Conservation (phyloP, 176 grass and related monocot species). For the Thalia dealbata region DNA sequence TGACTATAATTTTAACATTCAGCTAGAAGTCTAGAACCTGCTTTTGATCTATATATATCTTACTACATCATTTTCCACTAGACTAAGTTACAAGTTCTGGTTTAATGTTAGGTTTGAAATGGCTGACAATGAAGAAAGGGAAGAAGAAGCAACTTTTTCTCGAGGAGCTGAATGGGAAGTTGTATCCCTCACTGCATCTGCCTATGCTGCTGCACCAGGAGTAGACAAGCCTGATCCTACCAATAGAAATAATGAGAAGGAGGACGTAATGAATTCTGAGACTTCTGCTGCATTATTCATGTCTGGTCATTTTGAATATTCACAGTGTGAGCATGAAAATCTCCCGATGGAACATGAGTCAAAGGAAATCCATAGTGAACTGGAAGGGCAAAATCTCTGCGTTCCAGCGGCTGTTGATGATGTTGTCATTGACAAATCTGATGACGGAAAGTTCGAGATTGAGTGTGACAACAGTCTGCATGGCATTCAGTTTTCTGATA, state of each 20-base stretch:
- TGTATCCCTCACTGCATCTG: slow-evolving; percentile 62
- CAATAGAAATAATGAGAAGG: slow-evolving; percentile 35
- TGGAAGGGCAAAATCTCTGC: slow-evolving; percentile 10
- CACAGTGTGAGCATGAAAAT: slow-evolving; percentile 29
- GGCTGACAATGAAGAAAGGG: slow-evolving; percentile 22
- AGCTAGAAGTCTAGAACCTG: background rate
- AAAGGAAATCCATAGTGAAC: slow-evolving; percentile 26
- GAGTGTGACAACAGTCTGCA: slow-evolving; percentile 22
- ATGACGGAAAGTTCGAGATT: slow-evolving; percentile 14
- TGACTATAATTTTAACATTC: background rate
- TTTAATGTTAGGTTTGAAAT: slow-evolving; percentile 9
- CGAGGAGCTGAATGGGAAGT: slow-evolving; percentile 58
- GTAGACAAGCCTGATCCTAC: slow-evolving; percentile 5
- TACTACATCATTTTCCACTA: background rate
- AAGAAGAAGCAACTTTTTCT: background rate
- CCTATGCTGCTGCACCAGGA: slow-evolving; percentile 32
- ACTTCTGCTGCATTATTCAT: slow-evolving; percentile 43
- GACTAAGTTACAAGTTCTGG: background rate
- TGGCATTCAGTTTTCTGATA: slow-evolving; percentile 21
- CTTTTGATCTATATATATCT: background rate
- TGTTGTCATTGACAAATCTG: background rate
- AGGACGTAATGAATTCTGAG: slow-evolving; percentile 20
- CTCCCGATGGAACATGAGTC: slow-evolving; percentile 20
- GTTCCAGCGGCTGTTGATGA: background rate
- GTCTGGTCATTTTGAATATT: slow-evolving; percentile 60